phyloP scores from a whole-genome alignment of 176 grass and related monocot genomes.

The Musa beccarii region DNA sequence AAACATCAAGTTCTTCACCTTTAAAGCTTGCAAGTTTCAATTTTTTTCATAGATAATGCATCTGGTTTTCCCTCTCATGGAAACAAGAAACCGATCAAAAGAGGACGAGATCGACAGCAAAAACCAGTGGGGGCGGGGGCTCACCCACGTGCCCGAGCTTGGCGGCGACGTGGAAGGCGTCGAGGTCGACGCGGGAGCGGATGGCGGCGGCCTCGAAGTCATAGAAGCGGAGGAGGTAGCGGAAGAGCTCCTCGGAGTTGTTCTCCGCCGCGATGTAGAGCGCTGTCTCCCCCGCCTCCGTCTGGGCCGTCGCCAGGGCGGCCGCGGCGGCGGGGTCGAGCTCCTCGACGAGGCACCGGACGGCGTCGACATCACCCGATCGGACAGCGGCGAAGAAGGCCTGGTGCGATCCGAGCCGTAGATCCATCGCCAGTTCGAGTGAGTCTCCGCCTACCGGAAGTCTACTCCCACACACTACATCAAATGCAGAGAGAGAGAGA shows the following conservation, averaged over 20 bases:
- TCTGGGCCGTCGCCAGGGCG: conserved; percentile 44
- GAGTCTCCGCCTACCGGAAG: neutral
- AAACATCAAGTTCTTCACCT: neutral
- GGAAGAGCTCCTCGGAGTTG: conserved; percentile 57
- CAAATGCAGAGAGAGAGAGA: too few relatives aligned
- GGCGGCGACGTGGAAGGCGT: conserved; percentile 90
- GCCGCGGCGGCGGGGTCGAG: neutral
- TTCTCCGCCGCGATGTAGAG: conserved; percentile 83
- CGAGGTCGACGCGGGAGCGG: conserved; percentile 80
- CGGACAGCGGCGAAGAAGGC: conserved; percentile 74
- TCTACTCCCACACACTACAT: neutral
- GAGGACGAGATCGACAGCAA: neutral
- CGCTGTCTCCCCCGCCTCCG: conserved; percentile 72
- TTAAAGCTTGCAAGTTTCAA: neutral
- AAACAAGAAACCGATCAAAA: conserved; percentile 4
- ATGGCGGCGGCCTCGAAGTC: conserved; percentile 41
- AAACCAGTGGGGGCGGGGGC: neutral
- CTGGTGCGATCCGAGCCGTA: conserved; percentile 60
- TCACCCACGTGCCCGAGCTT: conserved; percentile 82
- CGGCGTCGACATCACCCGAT: conserved; percentile 55
- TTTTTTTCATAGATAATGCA: neutral
- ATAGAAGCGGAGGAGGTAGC: conserved; percentile 66
- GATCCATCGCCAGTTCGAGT: conserved; percentile 45
- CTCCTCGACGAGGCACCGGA: conserved; percentile 36
- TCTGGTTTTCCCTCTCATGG: neutral